Evolutionary conservation across 2,329 filamentous ascomycete species (phyloP).

Genomic region (Colletotrichum sansevieriae): DNA sequence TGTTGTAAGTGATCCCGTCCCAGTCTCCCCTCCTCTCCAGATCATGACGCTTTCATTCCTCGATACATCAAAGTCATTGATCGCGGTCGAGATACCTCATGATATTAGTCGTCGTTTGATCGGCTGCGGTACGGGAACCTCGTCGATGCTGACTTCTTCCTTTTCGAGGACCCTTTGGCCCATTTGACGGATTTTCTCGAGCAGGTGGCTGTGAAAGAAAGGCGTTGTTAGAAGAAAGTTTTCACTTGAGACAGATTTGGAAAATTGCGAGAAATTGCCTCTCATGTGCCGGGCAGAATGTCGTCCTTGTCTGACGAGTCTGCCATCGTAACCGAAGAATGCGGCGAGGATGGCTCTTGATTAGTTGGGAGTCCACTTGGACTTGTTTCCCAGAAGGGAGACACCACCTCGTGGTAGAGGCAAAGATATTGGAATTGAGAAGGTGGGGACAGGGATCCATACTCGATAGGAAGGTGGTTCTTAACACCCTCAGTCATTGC

Average conservation of each 20-base stretch:
- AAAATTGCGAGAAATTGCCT: neutral
- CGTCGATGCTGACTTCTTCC: conserved; percentile 51
- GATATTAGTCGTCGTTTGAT: conserved; percentile 61
- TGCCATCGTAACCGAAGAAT: neutral
- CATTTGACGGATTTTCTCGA: conserved; percentile 66
- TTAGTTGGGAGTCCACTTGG: conserved; percentile 33
- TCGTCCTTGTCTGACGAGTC: conserved; percentile 15
- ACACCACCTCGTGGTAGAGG: conserved; percentile 31
- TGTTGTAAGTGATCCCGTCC: no score
- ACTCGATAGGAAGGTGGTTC: conserved; percentile 69
- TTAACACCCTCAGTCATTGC: conserved; percentile 69
- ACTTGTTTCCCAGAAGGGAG: conserved; percentile 34
- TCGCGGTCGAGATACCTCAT: conserved; percentile 40
- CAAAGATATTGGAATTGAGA: conserved; percentile 48
- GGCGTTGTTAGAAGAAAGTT: conserved; percentile 47
- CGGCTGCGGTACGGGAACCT: conserved; percentile 53
- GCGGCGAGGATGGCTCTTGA: conserved; percentile 24
- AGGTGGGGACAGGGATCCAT: conserved; percentile 56
- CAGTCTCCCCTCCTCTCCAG: neutral
- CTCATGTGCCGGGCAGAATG: conserved; percentile 2
- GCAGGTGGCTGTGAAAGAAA: conserved; percentile 60
- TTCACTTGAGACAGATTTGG: conserved; percentile 46
- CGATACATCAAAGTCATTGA: neutral
- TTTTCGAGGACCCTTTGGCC: conserved; percentile 54
- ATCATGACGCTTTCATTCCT: neutral